phyloP scores from a whole-genome alignment of 1,284 basidiomycete genomes.

The Porodaedalea pini region DNA sequence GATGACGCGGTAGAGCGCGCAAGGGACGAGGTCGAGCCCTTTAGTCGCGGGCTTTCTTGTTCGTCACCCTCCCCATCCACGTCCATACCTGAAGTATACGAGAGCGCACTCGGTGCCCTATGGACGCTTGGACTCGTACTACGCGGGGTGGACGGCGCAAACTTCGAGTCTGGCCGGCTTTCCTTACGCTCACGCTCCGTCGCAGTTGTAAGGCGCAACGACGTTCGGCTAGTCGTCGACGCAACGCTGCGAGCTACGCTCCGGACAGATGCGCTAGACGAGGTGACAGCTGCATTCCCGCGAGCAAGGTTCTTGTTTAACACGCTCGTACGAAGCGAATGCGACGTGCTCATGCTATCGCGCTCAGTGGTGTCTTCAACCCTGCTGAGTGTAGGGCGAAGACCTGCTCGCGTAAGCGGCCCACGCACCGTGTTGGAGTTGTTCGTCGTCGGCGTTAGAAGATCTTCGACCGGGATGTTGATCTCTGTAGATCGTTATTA shows the following conservation, averaged over 20 bases:
- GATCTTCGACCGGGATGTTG: slow-evolving; percentile 73
- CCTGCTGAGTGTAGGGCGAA: slow-evolving; percentile 25
- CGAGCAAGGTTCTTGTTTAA: slow-evolving; percentile 45
- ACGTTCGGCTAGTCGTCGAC: slow-evolving; percentile 18
- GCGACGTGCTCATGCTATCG: slow-evolving; percentile 34
- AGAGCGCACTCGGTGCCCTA: slow-evolving; percentile 9
- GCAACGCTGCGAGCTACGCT: slow-evolving; percentile 16
- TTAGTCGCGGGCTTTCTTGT: neutral
- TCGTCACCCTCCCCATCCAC: slow-evolving; percentile 7
- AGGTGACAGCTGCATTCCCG: slow-evolving; percentile 18
- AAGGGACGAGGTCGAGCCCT: neutral
- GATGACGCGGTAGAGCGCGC: slow-evolving; percentile 1
- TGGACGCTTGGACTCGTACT: slow-evolving; percentile 7
- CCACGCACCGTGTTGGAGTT: slow-evolving; percentile 23
- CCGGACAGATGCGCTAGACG: slow-evolving; percentile 13
- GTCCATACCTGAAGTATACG: slow-evolving; percentile 16
- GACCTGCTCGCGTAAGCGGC: slow-evolving; percentile 28
- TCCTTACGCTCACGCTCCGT: slow-evolving; percentile 27
- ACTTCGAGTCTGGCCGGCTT: slow-evolving; percentile 57
- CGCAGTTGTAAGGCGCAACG: slow-evolving; percentile 19
- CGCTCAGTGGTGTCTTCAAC: slow-evolving; percentile 42
- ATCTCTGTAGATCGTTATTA: slow-evolving; percentile 53
- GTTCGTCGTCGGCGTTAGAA: slow-evolving; percentile 36
- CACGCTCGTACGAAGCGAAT: slow-evolving; percentile 57
- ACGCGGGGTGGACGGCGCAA: slow-evolving; percentile 41